These are phyloP conservation scores for Zarea fungicola DNA, from an alignment of 2,329 filamentous ascomycete genomes.

Conservation along the genomic window DNA sequence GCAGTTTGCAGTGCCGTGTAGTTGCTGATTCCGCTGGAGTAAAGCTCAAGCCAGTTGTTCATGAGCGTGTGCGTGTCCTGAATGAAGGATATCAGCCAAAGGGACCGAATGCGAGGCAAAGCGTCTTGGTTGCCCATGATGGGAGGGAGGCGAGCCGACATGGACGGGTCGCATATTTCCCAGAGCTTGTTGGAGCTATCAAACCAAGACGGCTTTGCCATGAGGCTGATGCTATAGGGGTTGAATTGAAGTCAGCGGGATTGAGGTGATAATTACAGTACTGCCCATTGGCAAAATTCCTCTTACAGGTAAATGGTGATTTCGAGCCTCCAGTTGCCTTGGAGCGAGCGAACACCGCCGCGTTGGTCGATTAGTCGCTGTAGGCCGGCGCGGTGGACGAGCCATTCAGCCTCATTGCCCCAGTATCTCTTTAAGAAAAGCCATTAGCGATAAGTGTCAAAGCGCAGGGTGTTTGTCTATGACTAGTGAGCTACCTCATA, in stretches of 20 bases:
- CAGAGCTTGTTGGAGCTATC: conserved; percentile 9
- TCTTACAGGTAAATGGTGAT: conserved; percentile 2
- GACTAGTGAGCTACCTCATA: too few species aligned
- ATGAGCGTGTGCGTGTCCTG: conserved; percentile 9
- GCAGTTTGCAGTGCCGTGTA: background rate
- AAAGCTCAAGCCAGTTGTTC: conserved; percentile 3
- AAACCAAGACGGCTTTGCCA: conserved; percentile 6
- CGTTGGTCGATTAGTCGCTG: conserved; percentile 1
- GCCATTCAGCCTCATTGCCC: conserved; percentile 10
- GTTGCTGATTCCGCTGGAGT: background rate
- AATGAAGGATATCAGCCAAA: conserved; percentile 8
- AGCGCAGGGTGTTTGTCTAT: background rate
- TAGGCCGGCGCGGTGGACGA: background rate
- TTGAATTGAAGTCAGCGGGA: too few species aligned
- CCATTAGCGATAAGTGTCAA: background rate
- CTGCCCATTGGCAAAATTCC: too few species aligned
- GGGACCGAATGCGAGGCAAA: background rate
- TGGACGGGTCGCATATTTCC: background rate
- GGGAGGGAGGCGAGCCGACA: background rate
- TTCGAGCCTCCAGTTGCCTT: conserved; percentile 7
- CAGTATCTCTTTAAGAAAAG: background rate
- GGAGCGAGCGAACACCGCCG: background rate
- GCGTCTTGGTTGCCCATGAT: background rate
- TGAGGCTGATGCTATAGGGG: background rate
- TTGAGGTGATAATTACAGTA: background rate